phyloP scores from a whole-genome alignment of 1,139 yeast genomes.

The Geotrichum citri-aurantii region DNA sequence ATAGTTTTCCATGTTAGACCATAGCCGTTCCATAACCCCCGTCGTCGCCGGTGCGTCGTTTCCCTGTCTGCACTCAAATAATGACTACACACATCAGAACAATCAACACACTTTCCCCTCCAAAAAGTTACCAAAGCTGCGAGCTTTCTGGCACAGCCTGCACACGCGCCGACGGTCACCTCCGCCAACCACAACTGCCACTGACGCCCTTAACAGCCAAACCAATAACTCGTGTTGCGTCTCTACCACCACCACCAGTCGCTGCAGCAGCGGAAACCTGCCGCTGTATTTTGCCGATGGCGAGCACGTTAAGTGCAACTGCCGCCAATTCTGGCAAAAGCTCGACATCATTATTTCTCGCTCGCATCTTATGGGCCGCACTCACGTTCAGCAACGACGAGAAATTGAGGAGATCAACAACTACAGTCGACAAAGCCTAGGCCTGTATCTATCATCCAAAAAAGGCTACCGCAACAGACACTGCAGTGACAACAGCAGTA shows the following conservation, averaged over 20 bases:
- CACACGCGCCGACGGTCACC: neutral
- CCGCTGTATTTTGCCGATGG: neutral
- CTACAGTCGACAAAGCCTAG: neutral
- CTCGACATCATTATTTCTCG: neutral
- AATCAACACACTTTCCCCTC: neutral
- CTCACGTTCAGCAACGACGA: neutral
- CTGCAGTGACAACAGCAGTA: neutral
- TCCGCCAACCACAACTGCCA: neutral
- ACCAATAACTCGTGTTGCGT: too few relatives aligned
- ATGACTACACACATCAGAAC: neutral
- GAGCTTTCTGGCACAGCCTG: neutral
- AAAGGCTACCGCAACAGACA: neutral
- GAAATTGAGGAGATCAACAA: neutral
- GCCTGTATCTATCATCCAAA: neutral
- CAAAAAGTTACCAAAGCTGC: neutral
- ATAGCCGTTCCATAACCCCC: too few relatives aligned
- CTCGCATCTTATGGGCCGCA: neutral
- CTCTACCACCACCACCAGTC: too few relatives aligned
- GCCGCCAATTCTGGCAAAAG: conserved; percentile 1
- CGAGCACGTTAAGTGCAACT: conserved; percentile 1
- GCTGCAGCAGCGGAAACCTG: too few relatives aligned
- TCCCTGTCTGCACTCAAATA: neutral
- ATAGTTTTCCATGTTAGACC: too few relatives aligned
- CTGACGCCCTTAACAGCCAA: too few relatives aligned
- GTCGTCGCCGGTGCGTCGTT: neutral